Evolutionary conservation across 495 filamentous ascomycete genomes (phyloP).

Genomic region (Penicillium simplicissimum): DNA sequence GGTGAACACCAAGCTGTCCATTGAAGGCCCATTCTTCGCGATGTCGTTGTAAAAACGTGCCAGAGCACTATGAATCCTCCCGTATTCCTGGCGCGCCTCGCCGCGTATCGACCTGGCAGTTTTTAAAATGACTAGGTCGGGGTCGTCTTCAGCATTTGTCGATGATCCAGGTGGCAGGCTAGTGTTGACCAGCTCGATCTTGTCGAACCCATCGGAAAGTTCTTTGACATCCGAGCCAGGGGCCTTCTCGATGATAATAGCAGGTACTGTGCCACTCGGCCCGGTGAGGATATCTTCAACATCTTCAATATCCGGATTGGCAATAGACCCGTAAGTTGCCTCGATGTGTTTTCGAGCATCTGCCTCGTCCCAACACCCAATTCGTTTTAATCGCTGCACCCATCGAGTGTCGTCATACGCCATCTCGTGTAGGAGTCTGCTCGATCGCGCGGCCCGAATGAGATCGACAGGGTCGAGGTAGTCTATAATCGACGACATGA

Average conservation of each 20-base stretch:
- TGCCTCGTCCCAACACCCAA: conserved; percentile 90
- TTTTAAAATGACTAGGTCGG: conserved; percentile 64
- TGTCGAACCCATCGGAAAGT: conserved; percentile 68
- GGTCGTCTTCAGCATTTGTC: conserved; percentile 33
- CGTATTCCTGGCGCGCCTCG: conserved; percentile 85
- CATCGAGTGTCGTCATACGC: conserved; percentile 98
- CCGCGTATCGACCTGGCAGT: conserved; percentile 78
- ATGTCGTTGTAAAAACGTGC: conserved; percentile 89
- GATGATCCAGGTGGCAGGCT: conserved; percentile 17
- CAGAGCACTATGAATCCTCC: conserved; percentile 82
- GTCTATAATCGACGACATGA: conserved; percentile 84
- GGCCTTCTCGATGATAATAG: conserved; percentile 14
- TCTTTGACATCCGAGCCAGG: conserved; percentile 26
- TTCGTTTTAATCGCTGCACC: conserved; percentile 77
- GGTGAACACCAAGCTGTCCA: conserved; percentile 80
- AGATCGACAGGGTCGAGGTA: conserved; percentile 83
- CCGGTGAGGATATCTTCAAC: conserved; percentile 46
- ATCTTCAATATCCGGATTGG: conserved; percentile 57
- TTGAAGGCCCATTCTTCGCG: conserved; percentile 66
- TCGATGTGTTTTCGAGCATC: conserved; percentile 82
- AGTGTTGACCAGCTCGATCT: conserved; percentile 51
- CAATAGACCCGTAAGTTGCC: conserved; percentile 65
- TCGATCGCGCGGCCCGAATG: conserved; percentile 82
- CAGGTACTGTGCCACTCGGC: conserved; percentile 17
- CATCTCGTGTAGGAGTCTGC: conserved; percentile 92